Evolutionary conservation across 1,284 basidiomycete genomes (phyloP).

Genomic region (Rhodotorula sp.): DNA sequence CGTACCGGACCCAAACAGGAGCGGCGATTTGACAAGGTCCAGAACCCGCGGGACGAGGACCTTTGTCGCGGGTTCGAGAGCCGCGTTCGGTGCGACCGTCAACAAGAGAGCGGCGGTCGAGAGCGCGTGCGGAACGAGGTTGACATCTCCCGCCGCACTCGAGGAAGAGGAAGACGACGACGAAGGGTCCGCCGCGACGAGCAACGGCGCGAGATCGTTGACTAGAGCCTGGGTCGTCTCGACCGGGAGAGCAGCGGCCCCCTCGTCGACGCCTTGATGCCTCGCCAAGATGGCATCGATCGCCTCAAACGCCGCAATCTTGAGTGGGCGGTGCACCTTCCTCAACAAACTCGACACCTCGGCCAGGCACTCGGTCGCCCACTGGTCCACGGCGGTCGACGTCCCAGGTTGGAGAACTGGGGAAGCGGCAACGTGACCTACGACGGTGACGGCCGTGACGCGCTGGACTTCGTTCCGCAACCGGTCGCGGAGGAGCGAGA

Average conservation of each 20-base stretch:
- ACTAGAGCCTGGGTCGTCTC: slow-evolving; percentile 62
- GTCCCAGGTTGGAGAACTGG: slow-evolving; percentile 47
- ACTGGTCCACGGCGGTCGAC: slow-evolving; percentile 57
- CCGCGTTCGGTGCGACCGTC: slow-evolving; percentile 58
- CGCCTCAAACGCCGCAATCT: slow-evolving; percentile 75
- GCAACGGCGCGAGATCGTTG: slow-evolving; percentile 68
- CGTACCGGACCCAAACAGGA: slow-evolving; percentile 51
- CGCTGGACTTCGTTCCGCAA: slow-evolving; percentile 62
- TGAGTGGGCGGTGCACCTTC: slow-evolving; percentile 74
- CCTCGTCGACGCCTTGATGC: slow-evolving; percentile 57
- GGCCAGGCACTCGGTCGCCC: slow-evolving; percentile 72
- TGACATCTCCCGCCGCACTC: slow-evolving; percentile 60
- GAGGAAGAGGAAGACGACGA: not conserved
- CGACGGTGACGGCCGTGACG: slow-evolving; percentile 49
- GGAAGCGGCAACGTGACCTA: slow-evolving; percentile 49
- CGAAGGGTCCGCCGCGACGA: slow-evolving; percentile 51
- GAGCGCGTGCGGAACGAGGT: slow-evolving; percentile 72
- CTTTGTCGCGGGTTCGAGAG: slow-evolving; percentile 51
- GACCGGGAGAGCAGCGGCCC: not conserved
- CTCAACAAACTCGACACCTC: slow-evolving; percentile 75
- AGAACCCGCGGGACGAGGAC: slow-evolving; percentile 26
- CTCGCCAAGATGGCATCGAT: slow-evolving; percentile 72
- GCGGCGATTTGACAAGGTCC: slow-evolving; percentile 67
- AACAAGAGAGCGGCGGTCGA: slow-evolving; percentile 69
- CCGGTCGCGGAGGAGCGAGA: slow-evolving; percentile 70